These are phyloP conservation scores for Candida methanosorbosa DNA, from an alignment of 805 yeast genomes.

Conservation along the genomic window DNA sequence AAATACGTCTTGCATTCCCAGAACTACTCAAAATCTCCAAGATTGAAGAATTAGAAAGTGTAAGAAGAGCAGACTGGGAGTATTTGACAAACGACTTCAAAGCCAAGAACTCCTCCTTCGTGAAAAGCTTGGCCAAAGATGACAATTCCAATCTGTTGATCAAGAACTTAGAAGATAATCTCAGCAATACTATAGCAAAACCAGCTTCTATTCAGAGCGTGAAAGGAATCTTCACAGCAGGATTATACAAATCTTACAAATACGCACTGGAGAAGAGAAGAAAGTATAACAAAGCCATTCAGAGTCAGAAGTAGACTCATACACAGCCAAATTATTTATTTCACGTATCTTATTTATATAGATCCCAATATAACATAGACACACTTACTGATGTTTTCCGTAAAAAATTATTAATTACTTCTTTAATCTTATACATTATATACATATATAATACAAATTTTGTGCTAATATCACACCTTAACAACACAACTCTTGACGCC, in stretches of 20 bases:
- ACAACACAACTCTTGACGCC: conserved; percentile 18
- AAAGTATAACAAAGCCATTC: conserved; percentile 16
- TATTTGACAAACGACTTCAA: conserved; percentile 17
- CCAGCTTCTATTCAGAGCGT: conserved; percentile 72
- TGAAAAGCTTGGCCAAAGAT: conserved; percentile 35
- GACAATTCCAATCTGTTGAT: conserved; percentile 17
- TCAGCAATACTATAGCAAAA: conserved; percentile 48
- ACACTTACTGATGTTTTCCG: too few species aligned
- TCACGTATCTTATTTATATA: background rate
- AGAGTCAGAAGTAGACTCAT: background rate
- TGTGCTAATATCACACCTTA: conserved; percentile 3
- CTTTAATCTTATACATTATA: too few species aligned
- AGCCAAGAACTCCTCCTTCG: conserved; percentile 24
- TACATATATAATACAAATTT: background rate
- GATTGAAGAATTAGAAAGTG: conserved; percentile 9
- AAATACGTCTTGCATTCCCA: background rate
- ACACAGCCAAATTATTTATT: background rate
- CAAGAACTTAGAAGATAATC: conserved; percentile 26
- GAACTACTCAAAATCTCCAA: conserved; percentile 1
- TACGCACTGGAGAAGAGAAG: conserved; percentile 69
- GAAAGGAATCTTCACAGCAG: conserved; percentile 87
- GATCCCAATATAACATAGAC: background rate
- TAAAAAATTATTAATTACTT: too few species aligned
- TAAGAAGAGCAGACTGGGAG: conserved; percentile 26
- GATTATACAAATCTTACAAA: conserved; percentile 55